These are phyloP conservation scores for Escallonia rubra DNA, from an alignment of 129 eudicot species.

Conservation along the genomic window DNA sequence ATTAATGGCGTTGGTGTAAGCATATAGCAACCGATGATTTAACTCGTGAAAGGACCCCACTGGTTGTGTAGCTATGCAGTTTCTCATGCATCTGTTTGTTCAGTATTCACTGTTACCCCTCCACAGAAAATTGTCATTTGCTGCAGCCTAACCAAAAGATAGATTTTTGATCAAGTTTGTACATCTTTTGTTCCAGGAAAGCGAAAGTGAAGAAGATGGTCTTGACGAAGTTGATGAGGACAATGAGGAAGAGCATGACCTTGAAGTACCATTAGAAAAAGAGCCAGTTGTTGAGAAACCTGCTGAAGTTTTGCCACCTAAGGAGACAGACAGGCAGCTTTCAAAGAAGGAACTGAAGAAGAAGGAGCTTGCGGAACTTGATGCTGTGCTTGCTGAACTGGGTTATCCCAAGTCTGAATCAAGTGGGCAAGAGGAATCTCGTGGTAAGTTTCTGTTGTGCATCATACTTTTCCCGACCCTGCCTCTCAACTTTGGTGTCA, in stretches of 20 bases:
- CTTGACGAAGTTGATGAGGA: conserved; percentile 47
- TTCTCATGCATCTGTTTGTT: too few relatives aligned
- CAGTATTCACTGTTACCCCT: too few relatives aligned
- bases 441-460: conserved; percentile 2
- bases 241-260: conserved; percentile 46
- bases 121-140: too few relatives aligned
- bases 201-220: conserved; percentile 57
- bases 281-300: conserved; percentile 20
- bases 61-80: too few relatives aligned
- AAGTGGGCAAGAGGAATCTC: conserved; percentile 14
- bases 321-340: conserved; percentile 54
- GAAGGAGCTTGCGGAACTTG: conserved; percentile 58
- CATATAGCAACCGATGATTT: too few relatives aligned
- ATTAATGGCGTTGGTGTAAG: too few relatives aligned
- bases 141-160: too few relatives aligned
- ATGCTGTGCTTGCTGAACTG: conserved; percentile 47
- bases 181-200: conserved; percentile 24
- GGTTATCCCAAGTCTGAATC: conserved; percentile 23
- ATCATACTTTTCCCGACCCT: not conserved
- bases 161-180: too few relatives aligned
- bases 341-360: conserved; percentile 55
- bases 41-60: too few relatives aligned
- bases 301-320: conserved; percentile 30
- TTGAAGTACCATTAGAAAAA: conserved; percentile 19
- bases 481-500: not conserved